Conservation (phyloP, 148 eudicot genomes). For the Amaranthus cruentus region DNA sequence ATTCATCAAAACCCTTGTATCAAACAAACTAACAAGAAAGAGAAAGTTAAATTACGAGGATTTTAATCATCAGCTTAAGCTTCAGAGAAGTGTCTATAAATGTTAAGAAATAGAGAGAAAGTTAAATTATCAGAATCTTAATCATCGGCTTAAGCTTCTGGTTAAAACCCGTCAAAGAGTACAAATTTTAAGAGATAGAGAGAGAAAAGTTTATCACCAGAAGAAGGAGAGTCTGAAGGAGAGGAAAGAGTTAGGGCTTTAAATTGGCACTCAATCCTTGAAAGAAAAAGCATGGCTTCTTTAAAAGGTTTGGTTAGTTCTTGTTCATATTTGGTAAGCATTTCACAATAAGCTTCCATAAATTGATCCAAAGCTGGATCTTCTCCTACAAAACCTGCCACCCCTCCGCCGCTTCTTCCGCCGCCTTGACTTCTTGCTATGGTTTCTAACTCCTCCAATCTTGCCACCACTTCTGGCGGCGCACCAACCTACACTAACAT, state of each 20-base stretch:
- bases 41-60: no score
- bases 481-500: conserved; percentile 68
- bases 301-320: conserved; percentile 88
- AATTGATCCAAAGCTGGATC: conserved; percentile 95
- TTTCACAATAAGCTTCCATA: conserved; percentile 97
- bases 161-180: no score
- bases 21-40: no score
- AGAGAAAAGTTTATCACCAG: conserved; percentile 36
- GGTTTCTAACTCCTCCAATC: conserved; percentile 68
- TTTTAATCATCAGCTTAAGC: no score
- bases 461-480: conserved; percentile 86
- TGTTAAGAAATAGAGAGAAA: conserved; percentile 22
- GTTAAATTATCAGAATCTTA: background rate
- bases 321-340: conserved; percentile 86
- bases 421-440: conserved; percentile 28
- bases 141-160: no score
- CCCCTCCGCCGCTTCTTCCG: conserved; percentile 17
- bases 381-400: conserved; percentile 44
- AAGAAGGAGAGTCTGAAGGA: conserved; percentile 37
- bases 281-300: conserved; percentile 91
- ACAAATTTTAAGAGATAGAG: background rate
- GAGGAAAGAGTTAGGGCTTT: conserved; percentile 70
- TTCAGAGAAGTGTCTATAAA: background rate
- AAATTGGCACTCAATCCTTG: conserved; percentile 78
- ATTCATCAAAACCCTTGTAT: no score